Evolutionary conservation across 306 rosid species (phyloP), one percentile per base, ranked within the genome.

Genomic region (Cucumis melo): DNA sequence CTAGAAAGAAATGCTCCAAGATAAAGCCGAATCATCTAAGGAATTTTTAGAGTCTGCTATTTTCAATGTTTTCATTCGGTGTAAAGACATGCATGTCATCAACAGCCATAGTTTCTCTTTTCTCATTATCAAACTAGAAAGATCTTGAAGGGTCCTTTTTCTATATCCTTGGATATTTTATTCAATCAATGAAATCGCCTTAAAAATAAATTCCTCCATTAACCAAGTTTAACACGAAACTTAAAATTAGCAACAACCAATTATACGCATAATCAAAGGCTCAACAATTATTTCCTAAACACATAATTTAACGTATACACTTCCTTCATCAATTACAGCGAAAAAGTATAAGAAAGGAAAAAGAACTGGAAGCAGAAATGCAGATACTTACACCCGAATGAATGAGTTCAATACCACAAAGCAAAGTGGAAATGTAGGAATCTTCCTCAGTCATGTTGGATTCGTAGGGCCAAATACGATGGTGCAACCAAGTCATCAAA

Each of bases 401-500:
- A 78, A 87, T 86, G 83, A 89, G 95, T 86, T 93, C 98, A 2
- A 93, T 84, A 53, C 91, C 92, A 32, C 98, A 93, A 4, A 93
- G 93, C 80, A 93, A 64, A 77, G 93, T 88, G 59, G 97, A 91
- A 66, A 93, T 63, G 77, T 85, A 93, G 0, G 98, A 93, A 76
- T 93, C 95, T 19, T 93, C 78, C 56, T 89, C 86, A 1, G 88
- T 86, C 97, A 91, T 88, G 88, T 67, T 86, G 55, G 98, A 89
- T 83, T 91, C 97, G 85, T 88, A 93, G 5, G 98, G 98, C 98
- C 98, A 91, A 53, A 93, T 89, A 51, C 98, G 96, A 54, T 74
- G 76, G 63, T 89, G 97, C 81, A 93, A 79, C 98, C 98, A 93
- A 0, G 98, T 93, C 80, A 93, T 74, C 73, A 93, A 76, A 79